Conservation (phyloP, 257 asterid species). For the Primulina huaijiensis region DNA sequence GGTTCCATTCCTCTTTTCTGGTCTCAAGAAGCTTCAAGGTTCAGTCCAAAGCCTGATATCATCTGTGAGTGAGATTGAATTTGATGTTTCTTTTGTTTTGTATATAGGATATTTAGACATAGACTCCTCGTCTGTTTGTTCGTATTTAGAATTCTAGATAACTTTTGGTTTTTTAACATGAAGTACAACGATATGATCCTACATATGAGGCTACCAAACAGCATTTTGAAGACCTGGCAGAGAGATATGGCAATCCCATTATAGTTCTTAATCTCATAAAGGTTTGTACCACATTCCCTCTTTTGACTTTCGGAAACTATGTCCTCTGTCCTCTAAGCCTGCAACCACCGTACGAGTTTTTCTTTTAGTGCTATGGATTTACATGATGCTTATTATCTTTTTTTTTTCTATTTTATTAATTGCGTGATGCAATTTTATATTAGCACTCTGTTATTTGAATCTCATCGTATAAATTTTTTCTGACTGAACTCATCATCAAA, state of each 20-base stretch:
- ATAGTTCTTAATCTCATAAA: conserved; percentile 93
- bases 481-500: neutral
- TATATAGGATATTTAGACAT: neutral
- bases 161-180: conserved; percentile 28
- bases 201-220: conserved; percentile 92
- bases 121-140: conserved; percentile 17
- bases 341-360: neutral
- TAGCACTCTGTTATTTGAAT: neutral
- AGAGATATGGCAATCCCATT: conserved; percentile 91
- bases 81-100: conserved; percentile 14
- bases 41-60: conserved; percentile 98
- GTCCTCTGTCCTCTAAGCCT: neutral
- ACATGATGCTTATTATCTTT: neutral
- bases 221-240: conserved; percentile 93
- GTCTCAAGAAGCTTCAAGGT: conserved; percentile 99
- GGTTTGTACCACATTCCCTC: conserved; percentile 45
- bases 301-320: neutral
- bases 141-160: conserved; percentile 21
- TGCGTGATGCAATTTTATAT: neutral
- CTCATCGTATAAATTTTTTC: neutral
- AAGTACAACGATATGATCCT: conserved; percentile 99
- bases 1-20: conserved; percentile 99
- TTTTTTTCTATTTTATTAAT: no score
- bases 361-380: neutral
- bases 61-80: conserved; percentile 59